Conservation (phyloP, 2,329 filamentous ascomycete species). For the Neocatenulostroma microsporum region DNA sequence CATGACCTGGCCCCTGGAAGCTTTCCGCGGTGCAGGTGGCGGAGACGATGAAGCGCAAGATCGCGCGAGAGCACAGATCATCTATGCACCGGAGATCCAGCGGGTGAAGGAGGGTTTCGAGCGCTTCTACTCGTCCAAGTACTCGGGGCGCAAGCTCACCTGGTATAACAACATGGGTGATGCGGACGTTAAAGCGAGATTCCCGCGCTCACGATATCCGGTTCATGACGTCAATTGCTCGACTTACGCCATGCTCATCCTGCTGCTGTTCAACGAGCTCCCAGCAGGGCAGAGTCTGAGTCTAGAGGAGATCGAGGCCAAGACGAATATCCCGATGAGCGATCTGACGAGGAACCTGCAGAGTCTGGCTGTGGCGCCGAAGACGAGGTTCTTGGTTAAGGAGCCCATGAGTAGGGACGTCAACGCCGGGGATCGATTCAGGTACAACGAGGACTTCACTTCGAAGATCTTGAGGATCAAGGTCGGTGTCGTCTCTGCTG, state of each 20-base stretch:
- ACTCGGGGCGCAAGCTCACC: slow-evolving; percentile 78
- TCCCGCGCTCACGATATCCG: slow-evolving; percentile 65
- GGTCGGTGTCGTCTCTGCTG: slow-evolving; percentile 70
- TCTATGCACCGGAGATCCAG: slow-evolving; percentile 67
- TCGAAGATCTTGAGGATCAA: slow-evolving; percentile 84
- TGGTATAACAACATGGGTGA: slow-evolving; percentile 74
- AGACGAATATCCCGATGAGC: slow-evolving; percentile 66
- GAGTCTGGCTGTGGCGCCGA: slow-evolving; percentile 72
- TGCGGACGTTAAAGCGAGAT: slow-evolving; percentile 74
- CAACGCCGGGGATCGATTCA: slow-evolving; percentile 68
- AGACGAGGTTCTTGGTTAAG: slow-evolving; percentile 73
- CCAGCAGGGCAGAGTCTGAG: slow-evolving; percentile 43
- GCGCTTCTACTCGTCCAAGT: slow-evolving; percentile 77
- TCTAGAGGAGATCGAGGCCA: slow-evolving; percentile 72
- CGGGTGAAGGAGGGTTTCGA: slow-evolving; percentile 76
- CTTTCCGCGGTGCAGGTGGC: slow-evolving; percentile 56
- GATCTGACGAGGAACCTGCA: slow-evolving; percentile 74
- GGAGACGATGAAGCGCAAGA: slow-evolving; percentile 38
- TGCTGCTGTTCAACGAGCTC: slow-evolving; percentile 83
- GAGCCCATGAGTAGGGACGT: slow-evolving; percentile 71
- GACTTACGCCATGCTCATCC: slow-evolving; percentile 84
- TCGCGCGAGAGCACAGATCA: slow-evolving; percentile 45
- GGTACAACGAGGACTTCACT: slow-evolving; percentile 72
- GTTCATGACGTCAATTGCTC: slow-evolving; percentile 87
- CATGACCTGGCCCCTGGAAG: slow-evolving; percentile 90